Conservation (phyloP, 495 filamentous ascomycete species). For the Trichoderma virens region DNA sequence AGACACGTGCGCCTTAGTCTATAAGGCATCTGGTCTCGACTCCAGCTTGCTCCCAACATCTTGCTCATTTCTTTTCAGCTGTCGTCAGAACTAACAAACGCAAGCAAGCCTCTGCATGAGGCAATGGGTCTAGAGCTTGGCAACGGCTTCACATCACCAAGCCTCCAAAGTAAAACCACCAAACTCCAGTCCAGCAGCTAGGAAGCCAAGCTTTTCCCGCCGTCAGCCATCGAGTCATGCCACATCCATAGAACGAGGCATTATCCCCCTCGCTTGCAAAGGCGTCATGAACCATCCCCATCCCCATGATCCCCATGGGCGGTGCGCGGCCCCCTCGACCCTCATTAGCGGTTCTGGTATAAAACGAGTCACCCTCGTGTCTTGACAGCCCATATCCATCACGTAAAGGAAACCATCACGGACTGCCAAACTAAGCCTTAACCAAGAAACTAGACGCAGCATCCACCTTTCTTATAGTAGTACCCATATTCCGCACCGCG, state of each 20-base stretch:
- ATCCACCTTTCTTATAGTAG: background rate
- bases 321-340: background rate
- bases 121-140: background rate
- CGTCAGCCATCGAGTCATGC: background rate
- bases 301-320: background rate
- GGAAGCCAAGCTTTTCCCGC: background rate
- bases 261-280: background rate
- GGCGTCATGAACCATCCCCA: background rate
- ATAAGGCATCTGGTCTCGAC: too few species aligned
- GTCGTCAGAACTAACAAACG: too few species aligned
- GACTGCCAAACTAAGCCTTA: background rate
- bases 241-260: background rate
- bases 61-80: too few species aligned
- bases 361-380: too few species aligned
- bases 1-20: too few species aligned
- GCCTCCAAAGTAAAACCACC: background rate
- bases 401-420: background rate
- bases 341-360: too few species aligned
- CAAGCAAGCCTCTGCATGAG: conserved; percentile 1
- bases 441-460: background rate
- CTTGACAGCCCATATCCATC: background rate
- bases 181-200: background rate
- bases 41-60: too few species aligned
- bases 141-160: background rate
- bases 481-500: background rate